A percentile compares a stretch with the other conserved stretches of the same genome.
phyloP scores from a whole-genome alignment of 2,329 filamentous ascomycete genomes.

The Cladosporium sphaerospermum region DNA sequence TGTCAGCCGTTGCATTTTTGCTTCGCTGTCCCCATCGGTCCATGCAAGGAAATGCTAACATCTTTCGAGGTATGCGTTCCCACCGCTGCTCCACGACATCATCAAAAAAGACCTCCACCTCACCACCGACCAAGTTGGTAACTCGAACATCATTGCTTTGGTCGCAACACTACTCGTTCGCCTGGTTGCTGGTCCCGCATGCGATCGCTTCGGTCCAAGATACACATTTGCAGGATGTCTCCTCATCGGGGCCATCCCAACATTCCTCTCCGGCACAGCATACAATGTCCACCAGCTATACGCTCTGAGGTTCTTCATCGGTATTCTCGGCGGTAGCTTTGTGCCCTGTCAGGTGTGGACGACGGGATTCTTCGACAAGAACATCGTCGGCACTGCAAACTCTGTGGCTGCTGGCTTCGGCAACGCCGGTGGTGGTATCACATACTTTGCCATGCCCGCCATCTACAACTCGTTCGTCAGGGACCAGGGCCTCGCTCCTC shows the following conservation, averaged over 20 bases:
- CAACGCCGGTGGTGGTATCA: constrained; percentile 83
- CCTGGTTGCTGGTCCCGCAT: constrained; percentile 72
- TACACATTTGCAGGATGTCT: constrained; percentile 71
- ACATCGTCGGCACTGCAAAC: constrained; percentile 83
- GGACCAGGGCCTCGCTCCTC: constrained; percentile 52
- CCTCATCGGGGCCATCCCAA: constrained; percentile 71
- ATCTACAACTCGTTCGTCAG: constrained; percentile 71
- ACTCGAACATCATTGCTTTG: constrained; percentile 85
- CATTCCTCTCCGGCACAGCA: constrained; percentile 73
- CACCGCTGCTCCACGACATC: constrained; percentile 70
- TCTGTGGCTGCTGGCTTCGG: constrained; percentile 78
- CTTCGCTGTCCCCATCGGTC: background rate
- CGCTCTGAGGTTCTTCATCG: constrained; percentile 70
- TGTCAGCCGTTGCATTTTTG: constrained; percentile 17
- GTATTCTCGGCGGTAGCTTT: constrained; percentile 70
- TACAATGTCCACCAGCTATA: constrained; percentile 63
- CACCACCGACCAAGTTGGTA: constrained; percentile 64
- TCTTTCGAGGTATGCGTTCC: constrained; percentile 71
- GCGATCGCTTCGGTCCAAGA: constrained; percentile 76
- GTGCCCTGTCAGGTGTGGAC: constrained; percentile 90
- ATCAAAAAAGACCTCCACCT: constrained; percentile 75
- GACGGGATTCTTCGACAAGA: constrained; percentile 89
- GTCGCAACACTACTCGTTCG: constrained; percentile 69
- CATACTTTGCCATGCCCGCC: constrained; percentile 89
- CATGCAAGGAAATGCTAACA: background rate